These are phyloP conservation scores for Ensete glaucum DNA, from an alignment of 176 grass and related monocot species.

Conservation along the genomic window DNA sequence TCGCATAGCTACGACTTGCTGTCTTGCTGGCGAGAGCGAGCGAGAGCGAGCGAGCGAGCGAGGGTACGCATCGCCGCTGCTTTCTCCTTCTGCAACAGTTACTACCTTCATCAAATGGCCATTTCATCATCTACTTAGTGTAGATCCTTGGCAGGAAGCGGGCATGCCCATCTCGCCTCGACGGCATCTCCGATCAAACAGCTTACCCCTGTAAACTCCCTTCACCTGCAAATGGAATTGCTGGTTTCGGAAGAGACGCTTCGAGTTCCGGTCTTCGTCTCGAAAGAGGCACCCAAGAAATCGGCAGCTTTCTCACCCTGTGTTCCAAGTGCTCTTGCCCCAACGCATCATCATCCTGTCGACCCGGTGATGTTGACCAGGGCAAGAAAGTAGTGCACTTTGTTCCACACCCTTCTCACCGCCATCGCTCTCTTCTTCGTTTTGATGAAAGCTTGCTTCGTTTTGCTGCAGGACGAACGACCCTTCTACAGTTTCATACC, in stretches of 20 bases:
- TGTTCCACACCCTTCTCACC: too few species aligned
- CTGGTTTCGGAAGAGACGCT: neutral
- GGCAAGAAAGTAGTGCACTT: neutral
- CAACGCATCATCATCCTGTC: too few species aligned
- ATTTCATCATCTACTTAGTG: neutral
- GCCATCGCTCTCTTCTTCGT: neutral
- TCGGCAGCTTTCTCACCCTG: too few species aligned
- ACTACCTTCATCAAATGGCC: neutral
- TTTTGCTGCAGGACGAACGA: conserved; percentile 1
- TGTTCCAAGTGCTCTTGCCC: too few species aligned
- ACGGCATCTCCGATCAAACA: neutral
- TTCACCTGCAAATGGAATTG: too few species aligned
- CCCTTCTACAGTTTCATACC: conserved; percentile 19
- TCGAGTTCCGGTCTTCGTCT: too few species aligned
- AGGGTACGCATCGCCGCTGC: neutral
- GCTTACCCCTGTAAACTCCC: neutral
- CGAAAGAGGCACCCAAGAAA: too few species aligned
- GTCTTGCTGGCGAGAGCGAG: neutral
- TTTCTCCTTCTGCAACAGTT: neutral
- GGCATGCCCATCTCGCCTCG: conserved; percentile 7
- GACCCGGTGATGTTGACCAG: neutral
- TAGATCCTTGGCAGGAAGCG: conserved; percentile 22
- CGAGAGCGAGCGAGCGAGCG: too few species aligned
- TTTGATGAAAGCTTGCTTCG: neutral
- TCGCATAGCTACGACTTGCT: neutral